Evolutionary conservation across 2,329 filamentous ascomycete genomes (phyloP).

Genomic region (Trichoderma koningii): DNA sequence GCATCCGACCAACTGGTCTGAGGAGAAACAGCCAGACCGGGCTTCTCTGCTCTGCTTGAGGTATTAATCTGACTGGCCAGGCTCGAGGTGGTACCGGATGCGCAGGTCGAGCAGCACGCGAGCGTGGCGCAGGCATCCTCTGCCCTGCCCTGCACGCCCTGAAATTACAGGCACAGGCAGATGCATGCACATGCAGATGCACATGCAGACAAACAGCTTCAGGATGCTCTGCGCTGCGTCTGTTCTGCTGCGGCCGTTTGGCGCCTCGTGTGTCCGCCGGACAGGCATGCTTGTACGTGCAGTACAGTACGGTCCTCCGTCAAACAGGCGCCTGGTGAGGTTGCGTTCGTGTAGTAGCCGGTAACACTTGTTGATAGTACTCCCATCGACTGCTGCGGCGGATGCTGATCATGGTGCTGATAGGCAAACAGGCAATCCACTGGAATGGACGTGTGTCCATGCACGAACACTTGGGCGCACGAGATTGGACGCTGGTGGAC

Average conservation of each 20-base stretch:
- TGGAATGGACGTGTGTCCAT: conserved; percentile 3
- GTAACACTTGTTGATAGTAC: too few relatives aligned
- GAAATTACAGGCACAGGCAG: conserved; percentile 14
- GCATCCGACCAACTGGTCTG: too few relatives aligned
- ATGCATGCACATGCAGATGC: conserved; percentile 10
- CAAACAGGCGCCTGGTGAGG: too few relatives aligned
- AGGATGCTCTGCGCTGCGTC: too few relatives aligned
- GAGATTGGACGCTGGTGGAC: conserved; percentile 13
- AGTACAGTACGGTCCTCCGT: too few relatives aligned
- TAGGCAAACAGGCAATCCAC: background rate
- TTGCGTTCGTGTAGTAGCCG: too few relatives aligned
- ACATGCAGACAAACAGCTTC: conserved; percentile 5
- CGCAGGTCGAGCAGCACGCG: background rate
- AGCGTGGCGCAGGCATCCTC: conserved; percentile 16
- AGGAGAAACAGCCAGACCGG: too few relatives aligned
- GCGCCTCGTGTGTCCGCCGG: too few relatives aligned
- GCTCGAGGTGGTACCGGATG: background rate
- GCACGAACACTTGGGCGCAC: conserved; percentile 18
- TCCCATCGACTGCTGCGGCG: too few relatives aligned
- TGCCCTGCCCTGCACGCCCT: conserved; percentile 19
- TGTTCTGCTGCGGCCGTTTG: too few relatives aligned
- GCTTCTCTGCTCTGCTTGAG: background rate
- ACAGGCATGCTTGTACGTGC: too few relatives aligned
- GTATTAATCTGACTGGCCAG: background rate
- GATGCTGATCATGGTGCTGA: background rate